Evolutionary conservation across 2,329 filamentous ascomycete genomes (phyloP), one percentile per base, ranked within the genome.

Genomic region (Apiospora marii): DNA sequence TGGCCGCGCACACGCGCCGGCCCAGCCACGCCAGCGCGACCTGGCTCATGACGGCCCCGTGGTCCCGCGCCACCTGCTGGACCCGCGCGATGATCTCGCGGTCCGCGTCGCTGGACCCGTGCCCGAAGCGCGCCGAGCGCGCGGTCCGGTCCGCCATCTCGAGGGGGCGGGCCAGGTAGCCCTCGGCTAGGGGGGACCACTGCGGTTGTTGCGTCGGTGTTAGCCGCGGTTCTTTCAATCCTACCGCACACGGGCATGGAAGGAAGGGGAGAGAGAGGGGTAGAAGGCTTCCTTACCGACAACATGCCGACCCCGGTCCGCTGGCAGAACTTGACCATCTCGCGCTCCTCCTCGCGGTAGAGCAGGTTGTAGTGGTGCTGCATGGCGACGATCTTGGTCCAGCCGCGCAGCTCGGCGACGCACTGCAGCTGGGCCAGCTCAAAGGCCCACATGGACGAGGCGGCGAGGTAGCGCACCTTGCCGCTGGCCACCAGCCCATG

Each of bases 261-360:
- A 1, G 16, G 7, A 67, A 67, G 12, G 14, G 58, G 30, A 22
- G 30, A 12, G 8, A 7, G 30, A 22, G 6, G 13, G 14, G 30
- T 67, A 37, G 1, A 8, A 13, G 7, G 12, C 3, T 37, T 24
- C 43, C 64, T 41, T 24, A 67, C 64, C 64, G 37, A n/a, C 37
- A 67, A 24, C 12, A 83, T 68, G 2, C 82, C 82, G 44, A 83
- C 82, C 4, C 82, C 82, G 2, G 82, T 85, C 41, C 80, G 80
- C 6, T 83, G 81, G 69, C 84, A 86, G 51, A 58, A 58, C 51
- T 80, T 77, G 49, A 77, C 83, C 83, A 84, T 85, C 73, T 85
- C 83, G n/a, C 82, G 76, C 74, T 84, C 90, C 73, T 92, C 90
- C 76, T 92, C 90, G 0, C 90, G 83, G 75, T 90, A 90, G 1